Conservation (phyloP, 2,329 filamentous ascomycete species). For the Fusarium camptoceras region DNA sequence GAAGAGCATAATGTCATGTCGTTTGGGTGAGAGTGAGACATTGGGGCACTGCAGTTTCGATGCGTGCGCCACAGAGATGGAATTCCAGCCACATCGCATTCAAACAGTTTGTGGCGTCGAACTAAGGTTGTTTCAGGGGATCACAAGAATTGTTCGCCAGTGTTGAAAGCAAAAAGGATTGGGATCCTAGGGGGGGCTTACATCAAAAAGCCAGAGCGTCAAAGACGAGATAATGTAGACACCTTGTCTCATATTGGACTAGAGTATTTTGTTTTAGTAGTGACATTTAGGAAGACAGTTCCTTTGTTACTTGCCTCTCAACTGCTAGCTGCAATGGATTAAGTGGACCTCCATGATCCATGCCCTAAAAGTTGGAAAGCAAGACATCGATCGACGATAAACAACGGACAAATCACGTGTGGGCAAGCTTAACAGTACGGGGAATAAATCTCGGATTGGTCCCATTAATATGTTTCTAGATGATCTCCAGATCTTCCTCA, state of each 20-base stretch:
- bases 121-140: too few species aligned
- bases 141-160: neutral
- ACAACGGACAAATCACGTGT: neutral
- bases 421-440: neutral
- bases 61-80: neutral
- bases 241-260: neutral
- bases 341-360: accelerated
- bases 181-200: too few species aligned
- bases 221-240: too few species aligned
- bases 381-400: neutral
- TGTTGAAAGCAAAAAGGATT: too few species aligned
- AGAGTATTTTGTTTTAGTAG: too few species aligned
- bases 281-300: neutral
- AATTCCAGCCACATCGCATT: neutral
- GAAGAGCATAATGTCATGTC: neutral
- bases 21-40: neutral
- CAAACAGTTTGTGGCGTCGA: neutral
- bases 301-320: neutral
- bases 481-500: neutral
- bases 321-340: accelerated
- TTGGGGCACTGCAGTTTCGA: neutral
- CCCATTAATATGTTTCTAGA: neutral
- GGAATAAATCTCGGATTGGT: neutral
- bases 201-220: too few species aligned
- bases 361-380: neutral